Evolutionary conservation across 2,329 filamentous ascomycete genomes (phyloP), one percentile per base, ranked within the genome.

Genomic region (Lecanicillium sp.): DNA sequence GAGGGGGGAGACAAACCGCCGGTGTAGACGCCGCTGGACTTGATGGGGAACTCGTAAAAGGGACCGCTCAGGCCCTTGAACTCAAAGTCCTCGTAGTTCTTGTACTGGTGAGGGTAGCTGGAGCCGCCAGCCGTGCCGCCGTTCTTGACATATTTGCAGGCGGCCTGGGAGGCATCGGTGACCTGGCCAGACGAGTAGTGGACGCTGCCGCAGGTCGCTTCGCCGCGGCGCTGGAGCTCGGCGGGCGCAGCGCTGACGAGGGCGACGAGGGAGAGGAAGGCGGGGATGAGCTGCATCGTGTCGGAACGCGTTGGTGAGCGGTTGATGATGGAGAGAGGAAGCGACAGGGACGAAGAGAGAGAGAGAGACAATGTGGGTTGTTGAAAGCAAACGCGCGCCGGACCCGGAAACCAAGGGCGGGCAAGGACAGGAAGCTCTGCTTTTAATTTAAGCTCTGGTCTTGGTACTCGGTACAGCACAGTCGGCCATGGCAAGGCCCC

Each of bases 31-130:
- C 67, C 68, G 11, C 65, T 69, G 12, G 55, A 59, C 51, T 72
- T 46, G 38, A 83, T 65, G 2, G 79, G 79, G 55, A 80, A 83
- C 56, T 83, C 79, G 44, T 79, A 71, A 53, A 76, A 83, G 0
- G 77, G 74, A 0, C 73, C 74, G 4, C 54, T 46, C 5, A 79
- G 69, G 3, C 64, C 47, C n/a, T 48, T 42, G 54, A 83, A 81
- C 29, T 64, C 58, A 54, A 83, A 81, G 14, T 73, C 76, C 51
- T 82, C 77, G 48, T 71, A 71, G 62, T 81, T 72, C 56, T 77
- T 71, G 61, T 77, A 81, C 27, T 57, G 57, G 53, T 81, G 76
- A 0, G 77, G 77, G 54, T 81, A 79, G 28, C 18, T 41, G 12
- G 45, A 51, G 39, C 55, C 52, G 45, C 65, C 64, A 29, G 56